phyloP scores from a whole-genome alignment of 1,284 basidiomycete genomes.

The Pseudozyma pruni region DNA sequence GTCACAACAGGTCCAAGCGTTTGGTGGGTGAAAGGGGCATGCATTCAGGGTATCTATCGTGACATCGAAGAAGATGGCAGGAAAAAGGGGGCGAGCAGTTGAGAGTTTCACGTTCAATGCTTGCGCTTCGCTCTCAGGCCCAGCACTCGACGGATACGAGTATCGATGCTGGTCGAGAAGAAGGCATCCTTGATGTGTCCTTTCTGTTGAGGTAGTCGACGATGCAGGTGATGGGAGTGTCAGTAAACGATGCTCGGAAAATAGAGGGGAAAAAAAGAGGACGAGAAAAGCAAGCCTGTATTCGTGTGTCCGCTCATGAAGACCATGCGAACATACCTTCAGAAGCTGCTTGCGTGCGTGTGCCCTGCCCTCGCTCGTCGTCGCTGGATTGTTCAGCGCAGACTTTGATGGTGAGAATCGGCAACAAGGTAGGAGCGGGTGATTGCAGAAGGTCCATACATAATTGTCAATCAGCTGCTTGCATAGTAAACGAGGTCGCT shows the following conservation, averaged over 20 bases:
- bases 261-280: background rate
- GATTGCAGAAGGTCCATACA: background rate
- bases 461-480: background rate
- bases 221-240: background rate
- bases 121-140: conserved; percentile 44
- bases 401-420: conserved; percentile 20
- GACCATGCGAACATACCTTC: conserved; percentile 28
- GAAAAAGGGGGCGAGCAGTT: background rate
- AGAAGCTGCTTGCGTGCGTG: conserved; percentile 53
- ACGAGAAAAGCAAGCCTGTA: no score
- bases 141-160: conserved; percentile 37
- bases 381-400: conserved; percentile 54
- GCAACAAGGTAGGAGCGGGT: background rate
- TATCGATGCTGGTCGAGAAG: conserved; percentile 36
- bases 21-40: background rate
- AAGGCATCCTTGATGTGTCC: conserved; percentile 48
- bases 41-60: background rate
- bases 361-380: conserved; percentile 34
- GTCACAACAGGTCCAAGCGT: no score
- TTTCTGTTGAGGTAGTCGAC: conserved; percentile 12
- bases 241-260: no score
- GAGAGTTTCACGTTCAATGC: background rate
- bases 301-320: no score
- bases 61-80: no score
- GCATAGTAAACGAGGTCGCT: background rate